Base-by-base conservation (phyloP, 306 rosid species). In the Medicago lupulina region DNA sequence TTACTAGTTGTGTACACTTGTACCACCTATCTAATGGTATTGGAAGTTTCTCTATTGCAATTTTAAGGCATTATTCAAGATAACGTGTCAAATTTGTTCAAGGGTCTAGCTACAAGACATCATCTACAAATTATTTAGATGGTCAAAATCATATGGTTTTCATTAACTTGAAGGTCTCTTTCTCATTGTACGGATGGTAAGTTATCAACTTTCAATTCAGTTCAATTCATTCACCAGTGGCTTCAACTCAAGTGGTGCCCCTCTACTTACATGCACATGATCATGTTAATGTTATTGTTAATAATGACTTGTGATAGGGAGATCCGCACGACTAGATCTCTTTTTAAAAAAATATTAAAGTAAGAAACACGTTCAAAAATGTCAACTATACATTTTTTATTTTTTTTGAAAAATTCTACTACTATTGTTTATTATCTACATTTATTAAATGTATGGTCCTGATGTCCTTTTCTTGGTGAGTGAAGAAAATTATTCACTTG, bases 101-200 rank as follows among this genome's bases (percentile, higher is more conserved):
- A 73, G 69, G 41, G 40, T 58, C 71, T 74, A 77, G 69, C 71
- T 74, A 83, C 77, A 78, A 44, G 63, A 51, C 81, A 70, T 0
- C 21, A 8, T 13, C 34, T 55, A 21, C 28, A 12, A 60, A 28
- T 59, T 13, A 60, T 31, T 25, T 15, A 7, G 9, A 60, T 60
- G 40, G 8, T 28, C 4, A 61, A 61, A 61, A 61, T 61, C 49
- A 79, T 73, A 81, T 77, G 90, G 88, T 28, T 17, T 51, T 74
- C 40, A 55, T 57, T 74, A 18, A 34, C 64, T 77, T 53, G 34
- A 1, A 6, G 7, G 90, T 87, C 88, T 17, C 50, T 74, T 4
- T 87, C 90, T 21, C 13, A 59, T 51, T 38, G 88, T 84, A 84
- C 83, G 90, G 83, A 70, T 19, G 23, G 53, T 21, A 69, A 61